Conservation (phyloP, 2,329 filamentous ascomycete species). For the Verticillium albo-atrum region DNA sequence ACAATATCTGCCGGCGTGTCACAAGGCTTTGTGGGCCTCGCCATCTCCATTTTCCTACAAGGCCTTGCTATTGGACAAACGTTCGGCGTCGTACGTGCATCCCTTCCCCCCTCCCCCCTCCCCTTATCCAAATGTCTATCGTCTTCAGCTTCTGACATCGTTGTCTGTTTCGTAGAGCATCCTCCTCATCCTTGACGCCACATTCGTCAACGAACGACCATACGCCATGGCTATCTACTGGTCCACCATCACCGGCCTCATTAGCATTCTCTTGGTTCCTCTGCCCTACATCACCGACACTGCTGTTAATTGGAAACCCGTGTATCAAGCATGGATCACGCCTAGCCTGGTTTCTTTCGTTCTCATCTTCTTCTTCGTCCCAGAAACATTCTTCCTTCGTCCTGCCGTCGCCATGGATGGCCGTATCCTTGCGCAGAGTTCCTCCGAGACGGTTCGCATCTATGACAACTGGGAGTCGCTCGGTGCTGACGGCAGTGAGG, state of each 20-base stretch:
- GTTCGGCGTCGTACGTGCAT: conserved; percentile 21
- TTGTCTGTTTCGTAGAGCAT: conserved; percentile 18
- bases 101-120: no score
- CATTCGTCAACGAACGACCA: conserved; percentile 31
- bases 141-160: background rate
- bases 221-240: conserved; percentile 26
- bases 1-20: conserved; percentile 20
- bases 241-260: conserved; percentile 20
- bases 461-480: conserved; percentile 26
- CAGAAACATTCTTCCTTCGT: conserved; percentile 35
- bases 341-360: conserved; percentile 19
- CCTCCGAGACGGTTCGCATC: conserved; percentile 30
- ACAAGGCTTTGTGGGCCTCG: conserved; percentile 19
- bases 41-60: conserved; percentile 17
- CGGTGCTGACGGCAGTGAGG: conserved; percentile 4
- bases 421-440: conserved; percentile 29
- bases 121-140: no score
- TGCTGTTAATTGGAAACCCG: conserved; percentile 23
- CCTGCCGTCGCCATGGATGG: conserved; percentile 35
- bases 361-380: conserved; percentile 23
- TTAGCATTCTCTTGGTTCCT: conserved; percentile 17
- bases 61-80: conserved; percentile 25
- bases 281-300: conserved; percentile 21
- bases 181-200: conserved; percentile 30
- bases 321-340: conserved; percentile 25